phyloP scores from a whole-genome alignment of 2,329 filamentous ascomycete genomes.

The Pseudogymnoascus sp. region DNA sequence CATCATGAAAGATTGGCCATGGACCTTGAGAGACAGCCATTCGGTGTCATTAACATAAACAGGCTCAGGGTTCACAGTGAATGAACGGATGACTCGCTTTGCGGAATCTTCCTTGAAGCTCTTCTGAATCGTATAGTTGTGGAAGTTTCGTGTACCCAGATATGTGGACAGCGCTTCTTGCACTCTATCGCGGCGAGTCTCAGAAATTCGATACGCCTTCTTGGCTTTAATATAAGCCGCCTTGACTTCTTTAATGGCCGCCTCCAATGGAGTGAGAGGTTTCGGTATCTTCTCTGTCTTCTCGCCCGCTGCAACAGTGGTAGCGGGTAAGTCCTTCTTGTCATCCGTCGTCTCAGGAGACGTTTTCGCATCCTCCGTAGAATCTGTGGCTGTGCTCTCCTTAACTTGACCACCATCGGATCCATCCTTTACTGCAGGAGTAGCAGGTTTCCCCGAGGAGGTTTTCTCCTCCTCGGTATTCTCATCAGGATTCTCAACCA shows the following conservation, averaged over 20 bases:
- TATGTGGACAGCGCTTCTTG: conserved; percentile 68
- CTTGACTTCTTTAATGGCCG: conserved; percentile 66
- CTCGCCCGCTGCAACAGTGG: neutral
- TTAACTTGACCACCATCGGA: conserved; percentile 3
- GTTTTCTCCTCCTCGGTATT: conserved; percentile 19
- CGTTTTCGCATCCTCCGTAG: neutral
- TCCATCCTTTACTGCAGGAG: conserved; percentile 12
- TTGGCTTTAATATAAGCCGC: conserved; percentile 74
- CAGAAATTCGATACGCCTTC: conserved; percentile 71
- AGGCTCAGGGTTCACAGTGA: conserved; percentile 65
- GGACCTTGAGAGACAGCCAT: conserved; percentile 92
- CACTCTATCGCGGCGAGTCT: conserved; percentile 61
- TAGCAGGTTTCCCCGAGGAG: conserved; percentile 16
- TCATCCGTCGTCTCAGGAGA: neutral
- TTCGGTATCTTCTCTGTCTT: conserved; percentile 5
- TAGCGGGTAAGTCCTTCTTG: neutral
- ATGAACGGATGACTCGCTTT: conserved; percentile 87
- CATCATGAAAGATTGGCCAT: conserved; percentile 99
- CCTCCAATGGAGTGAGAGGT: conserved; percentile 45
- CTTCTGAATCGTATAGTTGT: conserved; percentile 97
- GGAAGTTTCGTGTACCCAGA: conserved; percentile 80
- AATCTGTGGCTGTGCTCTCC: neutral
- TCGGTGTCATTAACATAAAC: conserved; percentile 86
- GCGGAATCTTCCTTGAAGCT: conserved; percentile 69
- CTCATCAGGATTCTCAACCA: conserved; percentile 19